Conservation (phyloP, 2,329 filamentous ascomycete genomes). For the Lasiodiplodia citricola region DNA sequence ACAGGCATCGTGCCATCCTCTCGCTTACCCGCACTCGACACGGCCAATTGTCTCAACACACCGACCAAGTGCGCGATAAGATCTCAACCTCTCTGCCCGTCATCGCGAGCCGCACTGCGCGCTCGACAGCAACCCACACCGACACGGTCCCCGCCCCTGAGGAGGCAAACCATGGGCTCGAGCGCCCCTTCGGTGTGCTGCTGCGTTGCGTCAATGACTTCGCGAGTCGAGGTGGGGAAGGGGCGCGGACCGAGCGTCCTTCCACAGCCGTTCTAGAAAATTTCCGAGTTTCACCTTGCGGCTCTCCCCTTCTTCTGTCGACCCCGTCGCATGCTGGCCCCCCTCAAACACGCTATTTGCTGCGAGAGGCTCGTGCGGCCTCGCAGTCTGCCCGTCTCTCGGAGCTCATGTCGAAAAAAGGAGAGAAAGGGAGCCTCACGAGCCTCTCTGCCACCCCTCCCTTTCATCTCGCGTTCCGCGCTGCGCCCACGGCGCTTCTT, state of each 20-base stretch:
- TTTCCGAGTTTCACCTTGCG: constrained; percentile 20
- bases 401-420: constrained; percentile 20
- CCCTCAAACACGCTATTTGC: not conserved
- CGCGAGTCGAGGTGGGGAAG: not conserved
- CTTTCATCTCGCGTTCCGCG: constrained; percentile 4
- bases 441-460: constrained; percentile 1
- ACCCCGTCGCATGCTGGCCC: not conserved
- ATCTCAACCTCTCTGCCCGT: constrained; percentile 5
- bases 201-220: not conserved
- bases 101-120: constrained; percentile 6
- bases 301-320: constrained; percentile 1
- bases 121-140: not conserved
- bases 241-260: constrained; percentile 9
- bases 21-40: constrained; percentile 18
- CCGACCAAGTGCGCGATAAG: constrained; percentile 14
- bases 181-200: not conserved
- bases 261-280: constrained; percentile 20
- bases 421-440: constrained; percentile 11
- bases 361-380: not conserved
- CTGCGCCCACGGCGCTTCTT: constrained; percentile 8
- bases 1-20: constrained; percentile 15
- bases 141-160: not conserved
- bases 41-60: constrained; percentile 20
- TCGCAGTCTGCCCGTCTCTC: not conserved
- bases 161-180: constrained; percentile 3